Percentiles rank a stretch among this genome's conserved stretches.
These are phyloP conservation scores for Sodiomyces alkalinus DNA, from an alignment of 2,329 filamentous ascomycete genomes.

Conservation along the genomic window DNA sequence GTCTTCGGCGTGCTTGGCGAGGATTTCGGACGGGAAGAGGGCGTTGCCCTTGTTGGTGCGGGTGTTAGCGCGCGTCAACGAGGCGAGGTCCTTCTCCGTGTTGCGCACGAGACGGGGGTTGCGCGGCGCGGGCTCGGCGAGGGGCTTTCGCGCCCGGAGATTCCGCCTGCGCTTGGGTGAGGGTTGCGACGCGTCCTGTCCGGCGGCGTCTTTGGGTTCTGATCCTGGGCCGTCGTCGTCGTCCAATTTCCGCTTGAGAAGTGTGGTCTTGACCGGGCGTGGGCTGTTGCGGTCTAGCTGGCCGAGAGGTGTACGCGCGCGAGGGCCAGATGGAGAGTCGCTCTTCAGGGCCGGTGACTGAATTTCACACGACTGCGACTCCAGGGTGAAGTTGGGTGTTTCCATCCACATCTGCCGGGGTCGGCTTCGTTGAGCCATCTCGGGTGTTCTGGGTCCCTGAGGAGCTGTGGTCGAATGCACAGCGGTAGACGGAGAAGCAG, in stretches of 20 bases:
- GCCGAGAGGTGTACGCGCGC: conserved; percentile 16
- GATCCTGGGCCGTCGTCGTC: conserved; percentile 9
- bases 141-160: conserved; percentile 6
- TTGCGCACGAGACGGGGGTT: conserved; percentile 11
- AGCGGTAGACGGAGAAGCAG: too few relatives aligned
- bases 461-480: too few relatives aligned
- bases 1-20: conserved; percentile 14
- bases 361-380: too few relatives aligned
- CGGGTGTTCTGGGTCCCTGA: neutral
- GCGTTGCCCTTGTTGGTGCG: conserved; percentile 27
- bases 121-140: conserved; percentile 1
- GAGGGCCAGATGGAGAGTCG: neutral
- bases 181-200: neutral
- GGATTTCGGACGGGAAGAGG: conserved; percentile 14
- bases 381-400: neutral
- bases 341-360: too few relatives aligned
- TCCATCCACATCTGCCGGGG: neutral
- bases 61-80: conserved; percentile 26
- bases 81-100: conserved; percentile 25
- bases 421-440: neutral
- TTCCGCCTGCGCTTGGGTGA: conserved; percentile 4
- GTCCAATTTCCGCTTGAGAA: conserved; percentile 17
- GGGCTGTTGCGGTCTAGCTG: conserved; percentile 22
- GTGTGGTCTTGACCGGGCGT: conserved; percentile 16
- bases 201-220: neutral